Conservation (phyloP, 2,329 filamentous ascomycete genomes). For the Aspergillus floridensis region DNA sequence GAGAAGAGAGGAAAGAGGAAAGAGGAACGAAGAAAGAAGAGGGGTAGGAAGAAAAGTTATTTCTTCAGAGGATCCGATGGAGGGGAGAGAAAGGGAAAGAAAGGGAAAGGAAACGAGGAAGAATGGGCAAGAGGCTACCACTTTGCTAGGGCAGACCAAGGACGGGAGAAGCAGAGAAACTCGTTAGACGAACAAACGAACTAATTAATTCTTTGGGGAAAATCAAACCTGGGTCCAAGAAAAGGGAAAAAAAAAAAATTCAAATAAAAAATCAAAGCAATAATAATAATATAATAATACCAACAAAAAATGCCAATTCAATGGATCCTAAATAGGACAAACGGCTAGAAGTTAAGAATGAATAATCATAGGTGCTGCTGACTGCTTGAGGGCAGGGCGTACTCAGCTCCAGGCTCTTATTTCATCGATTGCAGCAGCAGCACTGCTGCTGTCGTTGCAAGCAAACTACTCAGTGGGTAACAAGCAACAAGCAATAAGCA, state of each 20-base stretch:
- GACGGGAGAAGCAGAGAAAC: slow-evolving; percentile 16
- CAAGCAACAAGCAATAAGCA: no score
- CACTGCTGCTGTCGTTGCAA: no score
- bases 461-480: no score
- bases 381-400: not conserved
- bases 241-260: not conserved
- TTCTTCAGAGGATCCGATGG: slow-evolving; percentile 19
- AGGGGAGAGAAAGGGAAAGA: slow-evolving; percentile 17
- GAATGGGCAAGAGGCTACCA: slow-evolving; percentile 16
- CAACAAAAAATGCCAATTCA: not conserved
- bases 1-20: slow-evolving; percentile 13
- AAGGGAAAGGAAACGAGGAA: slow-evolving; percentile 19
- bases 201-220: slow-evolving; percentile 2
- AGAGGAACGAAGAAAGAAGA: slow-evolving; percentile 16
- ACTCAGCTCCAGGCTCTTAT: not conserved
- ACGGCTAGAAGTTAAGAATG: not conserved
- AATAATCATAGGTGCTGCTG: slow-evolving; percentile 4
- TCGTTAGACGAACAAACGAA: slow-evolving; percentile 25
- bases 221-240: not conserved
- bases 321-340: not conserved
- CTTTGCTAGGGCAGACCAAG: slow-evolving; percentile 24
- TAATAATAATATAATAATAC: no score
- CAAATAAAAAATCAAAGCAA: not conserved
- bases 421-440: not conserved
- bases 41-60: slow-evolving; percentile 21